Evolutionary conservation across 2,329 filamentous ascomycete genomes (phyloP).

Genomic region (Juglanconis sp.): DNA sequence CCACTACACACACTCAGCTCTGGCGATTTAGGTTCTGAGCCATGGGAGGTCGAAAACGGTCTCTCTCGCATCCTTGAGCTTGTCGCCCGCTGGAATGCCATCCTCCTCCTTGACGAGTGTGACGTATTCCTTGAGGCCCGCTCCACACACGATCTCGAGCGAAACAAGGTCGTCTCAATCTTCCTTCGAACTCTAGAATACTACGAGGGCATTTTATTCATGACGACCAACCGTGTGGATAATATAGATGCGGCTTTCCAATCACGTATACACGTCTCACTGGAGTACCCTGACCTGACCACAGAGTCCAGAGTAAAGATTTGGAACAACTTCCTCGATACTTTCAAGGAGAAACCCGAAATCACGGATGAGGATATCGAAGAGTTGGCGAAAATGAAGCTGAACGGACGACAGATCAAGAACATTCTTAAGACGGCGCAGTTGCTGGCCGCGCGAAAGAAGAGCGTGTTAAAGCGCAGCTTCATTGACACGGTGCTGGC

Average conservation of each 20-base stretch:
- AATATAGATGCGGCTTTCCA: conserved; percentile 46
- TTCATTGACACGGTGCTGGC: conserved; percentile 29
- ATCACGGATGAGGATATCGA: conserved; percentile 32
- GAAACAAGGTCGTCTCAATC: conserved; percentile 39
- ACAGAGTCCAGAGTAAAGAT: conserved; percentile 32
- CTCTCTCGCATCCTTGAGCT: conserved; percentile 69
- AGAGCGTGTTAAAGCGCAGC: conserved; percentile 28
- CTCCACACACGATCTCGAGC: conserved; percentile 30
- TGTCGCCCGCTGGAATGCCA: conserved; percentile 68
- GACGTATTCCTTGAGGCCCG: conserved; percentile 51
- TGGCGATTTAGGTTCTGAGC: conserved; percentile 68
- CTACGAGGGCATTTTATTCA: conserved; percentile 47
- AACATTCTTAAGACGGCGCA: conserved; percentile 35
- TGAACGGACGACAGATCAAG: conserved; percentile 35
- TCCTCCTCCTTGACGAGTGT: conserved; percentile 69
- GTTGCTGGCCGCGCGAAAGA: conserved; percentile 31
- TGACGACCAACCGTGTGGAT: conserved; percentile 45
- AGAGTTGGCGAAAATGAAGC: conserved; percentile 35
- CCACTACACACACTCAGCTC: conserved; percentile 54
- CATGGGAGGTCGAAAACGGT: conserved; percentile 61
- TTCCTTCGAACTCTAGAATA: conserved; percentile 43
- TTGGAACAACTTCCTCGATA: conserved; percentile 38
- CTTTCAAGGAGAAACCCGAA: conserved; percentile 26
- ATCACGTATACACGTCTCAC: conserved; percentile 45
- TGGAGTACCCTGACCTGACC: conserved; percentile 44